Base-by-base conservation (phyloP, 176 grass and related monocot species). In the Zizania latifolia region DNA sequence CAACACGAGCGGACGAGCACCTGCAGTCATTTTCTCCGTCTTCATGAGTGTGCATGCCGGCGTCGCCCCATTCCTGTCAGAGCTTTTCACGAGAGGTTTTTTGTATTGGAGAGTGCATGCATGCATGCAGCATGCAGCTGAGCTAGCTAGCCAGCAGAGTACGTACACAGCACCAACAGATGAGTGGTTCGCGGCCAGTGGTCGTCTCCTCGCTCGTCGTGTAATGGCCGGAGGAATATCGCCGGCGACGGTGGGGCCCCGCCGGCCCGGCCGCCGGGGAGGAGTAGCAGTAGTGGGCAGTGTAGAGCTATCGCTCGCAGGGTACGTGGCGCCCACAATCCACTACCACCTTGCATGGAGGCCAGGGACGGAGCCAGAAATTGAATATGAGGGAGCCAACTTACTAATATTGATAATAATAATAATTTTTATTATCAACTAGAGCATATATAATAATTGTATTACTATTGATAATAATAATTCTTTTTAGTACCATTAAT, bases 171-270 rank as follows among this genome's bases (percentile, higher is more conserved):
- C 27, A 31, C 53, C 51, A 79, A 16, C 51, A 70, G 43, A 44
- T 44, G 43, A 37, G 24, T 46, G 58, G 19, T 23, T 75, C 33
- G 77, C 55, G 34, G 34, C 60, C 51, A 34, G n/a, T 71, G 77
- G 41, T 75, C 84, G 48, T 53, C 48, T 53, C 70, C 70, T n/a
- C n/a, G n/a, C 41, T 81, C 71, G 71, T 81, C 68, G 59, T 73
- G 63, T 81, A 64, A 76, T 70, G 78, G 34, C 78, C n/a, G 3
- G 41, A 43, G 15, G 77, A 86, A 81, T 81, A 81, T 86, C 53
- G 14, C 36, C 24, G 26, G 70, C 30, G 14, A 13, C 8, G 8
- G 17, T 5, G 14, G 66, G 53, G 54, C 32, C 38, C 54, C n/a
- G n/a, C n/a, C n/a, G n/a, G n/a, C 38, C 48, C 34, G 34, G 34